Percentiles rank a stretch among this genome's conserved stretches.
Evolutionary conservation across 2,329 filamentous ascomycete genomes (phyloP).

Genomic region (Aspergillus ruber): DNA sequence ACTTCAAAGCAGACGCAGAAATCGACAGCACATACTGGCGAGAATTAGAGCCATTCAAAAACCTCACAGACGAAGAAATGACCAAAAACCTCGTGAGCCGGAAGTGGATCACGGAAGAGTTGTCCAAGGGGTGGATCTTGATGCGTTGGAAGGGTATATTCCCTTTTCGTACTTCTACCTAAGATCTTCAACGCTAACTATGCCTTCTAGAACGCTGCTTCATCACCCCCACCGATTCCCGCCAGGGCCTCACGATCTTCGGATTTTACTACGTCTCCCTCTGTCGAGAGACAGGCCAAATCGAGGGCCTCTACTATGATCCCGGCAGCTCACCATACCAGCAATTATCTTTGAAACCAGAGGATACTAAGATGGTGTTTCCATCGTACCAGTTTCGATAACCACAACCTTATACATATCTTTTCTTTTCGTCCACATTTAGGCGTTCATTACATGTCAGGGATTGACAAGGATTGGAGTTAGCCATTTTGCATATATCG

Average conservation of each 20-base stretch:
- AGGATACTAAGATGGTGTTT: slow-evolving; percentile 33
- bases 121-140: slow-evolving; percentile 42
- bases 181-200: slow-evolving; percentile 7
- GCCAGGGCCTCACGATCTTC: slow-evolving; percentile 44
- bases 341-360: slow-evolving; percentile 38
- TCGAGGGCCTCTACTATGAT: slow-evolving; percentile 46
- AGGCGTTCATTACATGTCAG: not conserved
- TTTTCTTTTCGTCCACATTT: not conserved
- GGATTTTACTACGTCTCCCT: slow-evolving; percentile 48
- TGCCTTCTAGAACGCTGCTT: slow-evolving; percentile 39
- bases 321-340: slow-evolving; percentile 46
- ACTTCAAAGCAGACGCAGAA: slow-evolving; percentile 40
- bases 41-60: slow-evolving; percentile 42
- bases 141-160: slow-evolving; percentile 47
- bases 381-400: slow-evolving; percentile 40
- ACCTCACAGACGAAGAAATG: slow-evolving; percentile 39
- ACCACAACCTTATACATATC: not conserved
- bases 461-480: not conserved
- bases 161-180: not conserved
- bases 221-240: slow-evolving; percentile 41
- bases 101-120: slow-evolving; percentile 37
- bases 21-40: slow-evolving; percentile 46
- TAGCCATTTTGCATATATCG: not conserved
- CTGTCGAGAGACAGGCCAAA: slow-evolving; percentile 38
- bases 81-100: slow-evolving; percentile 39